Evolutionary conservation across 495 filamentous ascomycete genomes (phyloP).

Genomic region (Aspergillus indologenus): DNA sequence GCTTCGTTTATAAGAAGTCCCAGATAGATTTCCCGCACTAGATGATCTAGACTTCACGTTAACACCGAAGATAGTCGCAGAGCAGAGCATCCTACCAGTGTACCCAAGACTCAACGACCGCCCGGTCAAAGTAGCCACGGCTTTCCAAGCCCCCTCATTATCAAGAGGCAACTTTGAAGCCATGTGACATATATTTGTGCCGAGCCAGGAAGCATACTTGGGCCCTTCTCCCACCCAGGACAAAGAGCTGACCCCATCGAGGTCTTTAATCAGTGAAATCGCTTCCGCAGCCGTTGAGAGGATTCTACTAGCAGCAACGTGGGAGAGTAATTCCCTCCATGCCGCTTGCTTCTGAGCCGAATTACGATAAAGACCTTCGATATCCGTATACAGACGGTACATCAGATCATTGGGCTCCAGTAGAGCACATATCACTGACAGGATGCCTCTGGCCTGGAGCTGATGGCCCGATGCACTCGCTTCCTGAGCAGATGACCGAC

Average conservation of each 20-base stretch:
- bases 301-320: constrained; percentile 70
- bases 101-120: constrained; percentile 72
- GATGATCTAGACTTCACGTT: constrained; percentile 46
- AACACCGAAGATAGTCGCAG: constrained; percentile 5
- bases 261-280: constrained; percentile 48
- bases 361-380: constrained; percentile 31
- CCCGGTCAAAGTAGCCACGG: constrained; percentile 58
- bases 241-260: constrained; percentile 21
- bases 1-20: constrained; percentile 39
- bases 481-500: constrained; percentile 26
- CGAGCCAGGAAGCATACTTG: constrained; percentile 72
- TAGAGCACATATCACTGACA: constrained; percentile 51
- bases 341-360: constrained; percentile 42
- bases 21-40: constrained; percentile 50
- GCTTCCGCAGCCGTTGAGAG: constrained; percentile 73
- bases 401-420: constrained; percentile 55
- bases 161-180: constrained; percentile 31
- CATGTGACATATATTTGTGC: constrained; percentile 59
- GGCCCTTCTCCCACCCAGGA: constrained; percentile 67
- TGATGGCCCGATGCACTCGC: constrained; percentile 29
- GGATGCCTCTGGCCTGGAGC: constrained; percentile 32
- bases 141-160: constrained; percentile 48
- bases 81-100: constrained; percentile 50
- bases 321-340: constrained; percentile 64
- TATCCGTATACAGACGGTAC: constrained; percentile 51